Conservation (phyloP, 2,329 filamentous ascomycete species). For the Phialophora tarda region DNA sequence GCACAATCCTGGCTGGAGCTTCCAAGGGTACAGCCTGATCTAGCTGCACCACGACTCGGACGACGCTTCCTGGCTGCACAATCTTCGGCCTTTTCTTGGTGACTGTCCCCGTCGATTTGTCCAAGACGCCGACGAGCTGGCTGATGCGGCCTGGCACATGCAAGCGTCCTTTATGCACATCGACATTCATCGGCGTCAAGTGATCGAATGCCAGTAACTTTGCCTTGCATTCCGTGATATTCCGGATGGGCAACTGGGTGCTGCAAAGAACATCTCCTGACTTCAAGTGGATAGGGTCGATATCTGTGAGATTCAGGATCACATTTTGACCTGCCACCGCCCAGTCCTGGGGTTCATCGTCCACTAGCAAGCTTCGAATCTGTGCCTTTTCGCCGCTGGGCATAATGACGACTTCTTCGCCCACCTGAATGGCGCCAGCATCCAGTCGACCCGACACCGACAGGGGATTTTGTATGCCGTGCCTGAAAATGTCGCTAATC, state of each 20-base stretch:
- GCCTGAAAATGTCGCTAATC: constrained; percentile 84
- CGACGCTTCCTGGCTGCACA: constrained; percentile 78
- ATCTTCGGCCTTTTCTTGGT: constrained; percentile 84
- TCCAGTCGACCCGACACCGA: constrained; percentile 88
- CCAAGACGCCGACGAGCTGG: constrained; percentile 72
- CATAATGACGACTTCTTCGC: constrained; percentile 78
- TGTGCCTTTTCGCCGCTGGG: constrained; percentile 81
- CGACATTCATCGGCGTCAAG: constrained; percentile 84
- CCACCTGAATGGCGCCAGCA: constrained; percentile 79
- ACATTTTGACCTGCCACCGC: constrained; percentile 90
- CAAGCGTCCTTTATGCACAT: constrained; percentile 84
- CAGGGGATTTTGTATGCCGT: constrained; percentile 77
- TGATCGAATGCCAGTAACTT: constrained; percentile 91
- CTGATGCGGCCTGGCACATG: constrained; percentile 77
- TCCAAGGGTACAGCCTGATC: constrained; percentile 78
- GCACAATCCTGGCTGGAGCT: constrained; percentile 76
- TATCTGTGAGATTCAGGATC: constrained; percentile 79
- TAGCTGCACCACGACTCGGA: constrained; percentile 76
- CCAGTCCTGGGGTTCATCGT: constrained; percentile 75
- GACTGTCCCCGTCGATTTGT: constrained; percentile 77
- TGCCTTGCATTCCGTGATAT: constrained; percentile 74
- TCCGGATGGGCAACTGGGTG: constrained; percentile 68
- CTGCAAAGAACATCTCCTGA: constrained; percentile 87
- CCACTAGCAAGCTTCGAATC: constrained; percentile 80
- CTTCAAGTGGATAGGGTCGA: constrained; percentile 81